These are phyloP conservation scores for Xanthoconium separans DNA, from an alignment of 1,284 basidiomycete genomes.

Conservation along the genomic window DNA sequence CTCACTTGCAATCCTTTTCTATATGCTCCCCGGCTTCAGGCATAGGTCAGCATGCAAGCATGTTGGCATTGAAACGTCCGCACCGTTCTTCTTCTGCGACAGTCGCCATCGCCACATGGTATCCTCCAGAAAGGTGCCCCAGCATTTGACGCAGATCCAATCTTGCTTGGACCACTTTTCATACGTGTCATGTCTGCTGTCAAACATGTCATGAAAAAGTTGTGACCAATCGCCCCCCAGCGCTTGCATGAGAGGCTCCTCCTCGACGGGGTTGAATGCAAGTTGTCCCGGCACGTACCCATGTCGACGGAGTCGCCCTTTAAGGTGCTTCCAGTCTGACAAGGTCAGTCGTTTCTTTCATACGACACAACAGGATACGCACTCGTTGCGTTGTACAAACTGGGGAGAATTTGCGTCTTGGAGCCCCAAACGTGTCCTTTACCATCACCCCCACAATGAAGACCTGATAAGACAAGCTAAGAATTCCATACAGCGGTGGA, in stretches of 20 bases:
- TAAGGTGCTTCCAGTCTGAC: neutral
- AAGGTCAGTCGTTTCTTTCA: too few relatives aligned
- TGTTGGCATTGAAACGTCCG: too few relatives aligned
- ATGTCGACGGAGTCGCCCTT: too few relatives aligned
- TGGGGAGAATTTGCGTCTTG: too few relatives aligned
- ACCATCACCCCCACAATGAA: too few relatives aligned
- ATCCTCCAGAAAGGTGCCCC: neutral
- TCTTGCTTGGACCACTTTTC: neutral
- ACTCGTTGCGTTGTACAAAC: too few relatives aligned
- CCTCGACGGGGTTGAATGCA: too few relatives aligned
- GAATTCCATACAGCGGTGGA: neutral
- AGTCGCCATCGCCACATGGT: slow-evolving; percentile 6
- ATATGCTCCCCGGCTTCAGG: neutral
- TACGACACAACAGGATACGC: too few relatives aligned
- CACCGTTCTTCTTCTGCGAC: neutral
- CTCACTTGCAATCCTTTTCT: slow-evolving; percentile 3
- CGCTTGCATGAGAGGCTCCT: neutral
- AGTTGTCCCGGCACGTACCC: neutral
- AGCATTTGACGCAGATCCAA: neutral
- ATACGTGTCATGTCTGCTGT: neutral
- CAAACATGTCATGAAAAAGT: neutral
- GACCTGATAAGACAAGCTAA: too few relatives aligned
- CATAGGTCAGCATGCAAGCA: neutral
- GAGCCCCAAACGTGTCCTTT: too few relatives aligned
- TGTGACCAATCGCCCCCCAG: neutral